Percentiles rank a stretch among this genome's conserved stretches.
phyloP scores from a whole-genome alignment of 768 basidiomycete species.

The Suillus paluster region DNA sequence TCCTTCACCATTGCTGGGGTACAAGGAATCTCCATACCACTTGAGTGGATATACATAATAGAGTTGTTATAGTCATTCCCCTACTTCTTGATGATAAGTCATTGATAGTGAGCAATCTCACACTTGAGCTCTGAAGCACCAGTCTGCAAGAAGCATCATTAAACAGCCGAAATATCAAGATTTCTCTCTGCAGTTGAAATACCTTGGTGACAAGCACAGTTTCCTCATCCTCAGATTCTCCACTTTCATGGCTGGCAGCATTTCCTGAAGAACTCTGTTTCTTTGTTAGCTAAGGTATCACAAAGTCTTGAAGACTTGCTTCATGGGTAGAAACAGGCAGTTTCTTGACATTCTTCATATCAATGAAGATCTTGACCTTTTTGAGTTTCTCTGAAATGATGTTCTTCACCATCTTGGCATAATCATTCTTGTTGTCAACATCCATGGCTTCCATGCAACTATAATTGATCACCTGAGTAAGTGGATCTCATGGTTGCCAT shows the following conservation, averaged over 20 bases:
- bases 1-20: slow-evolving; percentile 2
- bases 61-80: slow-evolving; percentile 6
- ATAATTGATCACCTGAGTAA: neutral
- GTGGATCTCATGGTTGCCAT: too few species aligned
- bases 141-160: too few species aligned
- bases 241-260: too few species aligned
- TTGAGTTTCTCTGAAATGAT: neutral
- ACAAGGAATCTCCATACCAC: slow-evolving; percentile 1
- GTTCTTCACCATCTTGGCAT: slow-evolving; percentile 1
- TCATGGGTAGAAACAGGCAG: neutral
- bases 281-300: too few species aligned
- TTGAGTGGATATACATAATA: neutral
- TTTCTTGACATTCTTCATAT: slow-evolving; percentile 11
- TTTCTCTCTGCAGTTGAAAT: too few species aligned
- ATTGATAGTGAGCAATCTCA: neutral
- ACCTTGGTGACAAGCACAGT: neutral
- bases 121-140: slow-evolving; percentile 1
- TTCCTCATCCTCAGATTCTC: too few species aligned
- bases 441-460: neutral
- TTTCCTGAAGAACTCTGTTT: too few species aligned
- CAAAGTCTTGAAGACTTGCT: neutral
- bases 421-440: slow-evolving; percentile 7
- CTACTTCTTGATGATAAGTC: slow-evolving; percentile 8
- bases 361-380: slow-evolving; percentile 3
- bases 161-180: too few species aligned